Conservation (phyloP, 2,329 filamentous ascomycete species). For the Arthrocladium fulminans region DNA sequence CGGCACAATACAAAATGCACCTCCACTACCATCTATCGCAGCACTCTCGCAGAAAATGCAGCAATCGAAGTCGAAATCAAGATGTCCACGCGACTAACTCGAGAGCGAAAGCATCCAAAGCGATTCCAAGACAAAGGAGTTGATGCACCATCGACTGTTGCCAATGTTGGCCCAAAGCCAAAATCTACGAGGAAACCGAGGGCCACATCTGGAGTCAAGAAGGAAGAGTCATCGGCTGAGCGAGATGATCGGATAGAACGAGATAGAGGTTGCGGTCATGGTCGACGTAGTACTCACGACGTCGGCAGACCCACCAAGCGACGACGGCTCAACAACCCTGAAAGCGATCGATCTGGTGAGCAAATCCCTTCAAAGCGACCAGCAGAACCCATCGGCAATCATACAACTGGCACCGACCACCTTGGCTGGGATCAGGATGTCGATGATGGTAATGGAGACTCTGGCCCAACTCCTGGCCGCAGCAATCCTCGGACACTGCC, state of each 20-base stretch:
- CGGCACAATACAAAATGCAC: conserved; percentile 2
- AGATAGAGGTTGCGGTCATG: background rate
- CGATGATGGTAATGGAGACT: background rate
- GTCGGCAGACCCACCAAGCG: background rate
- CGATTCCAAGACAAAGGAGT: background rate
- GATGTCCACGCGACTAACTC: background rate
- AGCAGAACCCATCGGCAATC: background rate
- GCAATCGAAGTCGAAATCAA: background rate
- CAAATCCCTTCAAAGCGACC: background rate
- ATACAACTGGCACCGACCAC: too few species aligned
- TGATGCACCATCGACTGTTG: background rate
- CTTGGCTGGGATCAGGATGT: background rate
- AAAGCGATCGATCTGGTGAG: background rate
- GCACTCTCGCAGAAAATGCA: background rate
- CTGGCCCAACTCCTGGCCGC: background rate
- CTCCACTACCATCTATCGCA: background rate
- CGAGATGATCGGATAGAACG: background rate
- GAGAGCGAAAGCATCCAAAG: background rate
- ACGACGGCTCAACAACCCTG: background rate
- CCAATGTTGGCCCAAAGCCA: background rate
- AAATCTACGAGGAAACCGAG: background rate
- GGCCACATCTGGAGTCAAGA: background rate
- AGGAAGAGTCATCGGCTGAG: background rate
- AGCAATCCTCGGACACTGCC: background rate
- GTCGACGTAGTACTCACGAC: background rate